Evolutionary conservation across 2,329 filamentous ascomycete genomes (phyloP), one percentile per base, ranked within the genome.

Genomic region (Arthrobotrys sphaeroides): DNA sequence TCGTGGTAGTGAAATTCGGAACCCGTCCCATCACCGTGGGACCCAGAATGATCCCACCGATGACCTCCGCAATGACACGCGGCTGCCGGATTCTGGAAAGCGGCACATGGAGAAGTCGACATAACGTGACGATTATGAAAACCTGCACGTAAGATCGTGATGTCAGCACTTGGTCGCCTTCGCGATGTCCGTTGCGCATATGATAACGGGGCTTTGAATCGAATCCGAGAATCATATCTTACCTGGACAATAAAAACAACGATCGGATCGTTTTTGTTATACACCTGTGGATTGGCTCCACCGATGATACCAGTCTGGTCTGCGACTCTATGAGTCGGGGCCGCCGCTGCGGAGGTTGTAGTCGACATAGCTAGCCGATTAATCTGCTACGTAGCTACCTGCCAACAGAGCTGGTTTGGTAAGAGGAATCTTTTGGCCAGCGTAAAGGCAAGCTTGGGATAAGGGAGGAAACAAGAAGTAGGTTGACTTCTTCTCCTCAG

Each of bases 1-100:
- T 94, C 77, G 90, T 85, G 2, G 85, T 83, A 61, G 88, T 85
- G 83, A 96, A 97, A 42, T 90, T 89, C 0, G 92, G 92, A 16
- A 96, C 93, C 55, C 90, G 89, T 80, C 92, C 93, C 89, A 96
- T 90, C 20, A 96, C 91, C 0, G 93, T 95, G 0, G 93, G 93
- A 38, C 62, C 62, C 0, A 97, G 86, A 31, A 97, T 82, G 80
- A 95, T 92, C 61, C 91, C 91, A 10, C 90, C 91, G 67, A 94
- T 89, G 72, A 95, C 91, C 83, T 94, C 92, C 59, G 91, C 90
- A 79, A 95, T 94, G 78, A 95, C 92, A 49, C 90, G 88, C 77
- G 92, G 92, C 81, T 95, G 92, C 65, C 90, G 89, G 57, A 95
- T 86, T 80, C 89, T 90, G 78, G 90, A 90, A 3, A 94, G 86